These are phyloP conservation scores for Xylaria castorea DNA, from an alignment of 495 filamentous ascomycete genomes.

Conservation along the genomic window DNA sequence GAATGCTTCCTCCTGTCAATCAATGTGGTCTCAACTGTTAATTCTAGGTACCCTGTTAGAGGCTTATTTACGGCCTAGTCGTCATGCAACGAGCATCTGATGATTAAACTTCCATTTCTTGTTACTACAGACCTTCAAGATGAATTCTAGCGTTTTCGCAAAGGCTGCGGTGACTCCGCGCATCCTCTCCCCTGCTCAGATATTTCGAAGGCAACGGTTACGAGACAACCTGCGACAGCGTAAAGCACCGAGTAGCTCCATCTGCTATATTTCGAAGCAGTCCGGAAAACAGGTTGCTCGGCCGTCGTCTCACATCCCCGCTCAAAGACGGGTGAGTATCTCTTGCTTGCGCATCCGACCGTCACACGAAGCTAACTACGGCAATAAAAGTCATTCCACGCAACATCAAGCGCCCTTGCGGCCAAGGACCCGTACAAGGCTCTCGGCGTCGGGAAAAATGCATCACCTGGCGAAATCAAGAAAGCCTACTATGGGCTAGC, in stretches of 20 bases:
- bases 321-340: conserved; percentile 36
- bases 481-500: conserved; percentile 97
- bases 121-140: conserved; percentile 40
- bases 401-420: conserved; percentile 65
- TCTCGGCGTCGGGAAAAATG: conserved; percentile 81
- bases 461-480: conserved; percentile 89
- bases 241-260: conserved; percentile 36
- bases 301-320: conserved; percentile 21
- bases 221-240: conserved; percentile 42
- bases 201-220: conserved; percentile 54
- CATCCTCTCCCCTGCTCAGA: conserved; percentile 55
- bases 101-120: conserved; percentile 6
- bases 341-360: neutral
- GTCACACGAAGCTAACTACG: conserved; percentile 21
- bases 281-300: conserved; percentile 7
- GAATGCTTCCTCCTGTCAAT: conserved; percentile 8
- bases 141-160: conserved; percentile 58
- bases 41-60: conserved; percentile 9
- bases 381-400: conserved; percentile 72
- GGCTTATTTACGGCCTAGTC: neutral
- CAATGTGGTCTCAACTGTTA: conserved; percentile 17
- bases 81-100: neutral
- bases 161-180: conserved; percentile 59
- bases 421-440: conserved; percentile 81
- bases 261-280: conserved; percentile 35